A percentile compares a stretch with the other conserved stretches of the same genome.
These are phyloP conservation scores for Trichoderma harzianum DNA, from an alignment of 2,329 filamentous ascomycete genomes.

Conservation along the genomic window DNA sequence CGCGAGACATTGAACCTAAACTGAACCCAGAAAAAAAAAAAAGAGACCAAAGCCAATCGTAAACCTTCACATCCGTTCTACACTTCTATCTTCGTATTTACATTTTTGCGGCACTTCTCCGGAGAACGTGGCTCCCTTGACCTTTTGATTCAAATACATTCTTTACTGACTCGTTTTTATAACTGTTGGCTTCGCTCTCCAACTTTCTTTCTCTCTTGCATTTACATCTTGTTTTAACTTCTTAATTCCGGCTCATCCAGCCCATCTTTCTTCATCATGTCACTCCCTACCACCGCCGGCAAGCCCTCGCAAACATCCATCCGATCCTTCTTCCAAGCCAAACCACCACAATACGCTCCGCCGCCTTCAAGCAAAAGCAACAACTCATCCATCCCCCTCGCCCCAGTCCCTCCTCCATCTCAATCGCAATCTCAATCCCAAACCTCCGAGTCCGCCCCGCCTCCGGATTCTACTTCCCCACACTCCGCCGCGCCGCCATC, in stretches of 20 bases:
- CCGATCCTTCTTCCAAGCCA: slow-evolving; percentile 58
- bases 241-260: not conserved
- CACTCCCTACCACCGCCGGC: slow-evolving; percentile 38
- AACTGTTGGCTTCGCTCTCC: not conserved
- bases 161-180: not conserved
- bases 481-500: slow-evolving; percentile 23
- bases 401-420: not conserved
- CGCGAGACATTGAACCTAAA: not conserved
- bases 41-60: not conserved
- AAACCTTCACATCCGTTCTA: not conserved
- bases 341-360: slow-evolving; percentile 38
- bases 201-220: not conserved
- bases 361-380: slow-evolving; percentile 28
- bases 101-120: not conserved
- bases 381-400: slow-evolving; percentile 14
- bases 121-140: not conserved
- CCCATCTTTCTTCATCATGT: slow-evolving; percentile 30
- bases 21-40: not conserved
- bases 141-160: not conserved
- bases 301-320: slow-evolving; percentile 53
- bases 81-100: not conserved
- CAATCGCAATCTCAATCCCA: slow-evolving; percentile 17
- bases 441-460: slow-evolving; percentile 7
- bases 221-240: not conserved
- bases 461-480: not conserved